A percentile compares a stretch with the other conserved stretches of the same genome.
These are phyloP conservation scores for Cercospora sp. DNA, from an alignment of 2,329 filamentous ascomycete genomes.

Conservation along the genomic window DNA sequence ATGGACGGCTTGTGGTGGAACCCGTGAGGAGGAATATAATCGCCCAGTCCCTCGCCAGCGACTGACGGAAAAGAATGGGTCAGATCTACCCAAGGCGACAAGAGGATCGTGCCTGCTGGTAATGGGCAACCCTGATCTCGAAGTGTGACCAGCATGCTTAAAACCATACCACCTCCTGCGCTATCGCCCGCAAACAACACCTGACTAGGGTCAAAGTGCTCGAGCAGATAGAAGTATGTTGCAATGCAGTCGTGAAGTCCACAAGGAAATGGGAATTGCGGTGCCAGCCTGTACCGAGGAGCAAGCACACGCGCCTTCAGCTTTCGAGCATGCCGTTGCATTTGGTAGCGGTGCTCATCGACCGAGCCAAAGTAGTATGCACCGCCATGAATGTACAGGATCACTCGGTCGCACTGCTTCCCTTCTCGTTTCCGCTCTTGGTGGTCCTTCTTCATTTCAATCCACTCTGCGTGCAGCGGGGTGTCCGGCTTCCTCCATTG, in stretches of 20 bases:
- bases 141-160: slow-evolving; percentile 75
- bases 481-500: slow-evolving; percentile 72
- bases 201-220: slow-evolving; percentile 71
- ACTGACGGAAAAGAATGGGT: slow-evolving; percentile 95
- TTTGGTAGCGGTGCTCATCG: slow-evolving; percentile 96
- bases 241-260: slow-evolving; percentile 87
- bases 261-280: slow-evolving; percentile 94
- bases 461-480: slow-evolving; percentile 82
- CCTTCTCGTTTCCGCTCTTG: slow-evolving; percentile 64
- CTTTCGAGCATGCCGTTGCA: slow-evolving; percentile 93
- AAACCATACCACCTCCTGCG: slow-evolving; percentile 85
- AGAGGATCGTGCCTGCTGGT: slow-evolving; percentile 84
- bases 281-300: slow-evolving; percentile 79
- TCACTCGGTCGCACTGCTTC: slow-evolving; percentile 66
- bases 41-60: slow-evolving; percentile 67
- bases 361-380: slow-evolving; percentile 95
- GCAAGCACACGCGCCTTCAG: slow-evolving; percentile 87
- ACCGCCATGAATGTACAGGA: slow-evolving; percentile 92
- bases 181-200: slow-evolving; percentile 91
- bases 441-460: slow-evolving; percentile 88
- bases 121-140: slow-evolving; percentile 80
- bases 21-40: slow-evolving; percentile 85
- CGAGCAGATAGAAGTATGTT: slow-evolving; percentile 79
- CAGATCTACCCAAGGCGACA: slow-evolving; percentile 94
- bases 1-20: slow-evolving; percentile 88